Percentiles rank a stretch among this genome's conserved stretches.
phyloP scores from a whole-genome alignment of 2,329 filamentous ascomycete genomes.

The Penicillium sp. region DNA sequence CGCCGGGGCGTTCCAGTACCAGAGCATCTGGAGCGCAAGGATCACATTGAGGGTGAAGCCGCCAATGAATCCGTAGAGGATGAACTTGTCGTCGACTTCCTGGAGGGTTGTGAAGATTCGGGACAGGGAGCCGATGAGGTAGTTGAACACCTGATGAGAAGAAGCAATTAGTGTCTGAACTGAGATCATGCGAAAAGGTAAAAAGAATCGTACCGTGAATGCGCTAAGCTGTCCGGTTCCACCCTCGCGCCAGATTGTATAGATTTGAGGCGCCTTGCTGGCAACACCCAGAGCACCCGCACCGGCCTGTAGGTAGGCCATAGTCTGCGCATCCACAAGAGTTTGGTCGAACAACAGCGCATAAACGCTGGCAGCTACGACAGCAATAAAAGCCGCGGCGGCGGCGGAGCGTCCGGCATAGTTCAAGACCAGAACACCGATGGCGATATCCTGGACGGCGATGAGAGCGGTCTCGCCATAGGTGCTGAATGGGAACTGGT shows the following conservation, averaged over 20 bases:
- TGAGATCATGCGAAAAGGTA: background rate
- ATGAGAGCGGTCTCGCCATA: conserved; percentile 95
- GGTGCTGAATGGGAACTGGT: conserved; percentile 91
- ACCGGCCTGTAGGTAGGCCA: conserved; percentile 77
- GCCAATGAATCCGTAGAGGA: conserved; percentile 89
- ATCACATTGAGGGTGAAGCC: conserved; percentile 88
- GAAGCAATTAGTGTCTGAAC: conserved; percentile 1
- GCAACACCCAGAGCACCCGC: conserved; percentile 80
- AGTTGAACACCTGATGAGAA: conserved; percentile 82
- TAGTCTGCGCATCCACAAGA: conserved; percentile 62
- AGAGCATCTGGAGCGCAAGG: conserved; percentile 84
- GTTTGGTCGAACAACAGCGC: conserved; percentile 64
- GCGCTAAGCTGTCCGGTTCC: conserved; percentile 94
- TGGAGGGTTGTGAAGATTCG: conserved; percentile 97
- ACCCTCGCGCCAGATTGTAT: conserved; percentile 77
- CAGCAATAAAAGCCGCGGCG: conserved; percentile 76
- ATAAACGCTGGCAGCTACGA: conserved; percentile 65
- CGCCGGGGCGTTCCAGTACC: conserved; percentile 79
- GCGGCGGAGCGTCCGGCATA: conserved; percentile 67
- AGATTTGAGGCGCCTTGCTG: conserved; percentile 91
- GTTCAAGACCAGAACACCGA: conserved; percentile 79
- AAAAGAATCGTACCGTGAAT: conserved; percentile 70
- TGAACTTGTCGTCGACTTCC: conserved; percentile 94
- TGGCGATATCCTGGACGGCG: conserved; percentile 85
- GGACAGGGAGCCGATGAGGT: conserved; percentile 84